Evolutionary conservation across 345 rosid species (phyloP).

Genomic region (Syzygium grande): DNA sequence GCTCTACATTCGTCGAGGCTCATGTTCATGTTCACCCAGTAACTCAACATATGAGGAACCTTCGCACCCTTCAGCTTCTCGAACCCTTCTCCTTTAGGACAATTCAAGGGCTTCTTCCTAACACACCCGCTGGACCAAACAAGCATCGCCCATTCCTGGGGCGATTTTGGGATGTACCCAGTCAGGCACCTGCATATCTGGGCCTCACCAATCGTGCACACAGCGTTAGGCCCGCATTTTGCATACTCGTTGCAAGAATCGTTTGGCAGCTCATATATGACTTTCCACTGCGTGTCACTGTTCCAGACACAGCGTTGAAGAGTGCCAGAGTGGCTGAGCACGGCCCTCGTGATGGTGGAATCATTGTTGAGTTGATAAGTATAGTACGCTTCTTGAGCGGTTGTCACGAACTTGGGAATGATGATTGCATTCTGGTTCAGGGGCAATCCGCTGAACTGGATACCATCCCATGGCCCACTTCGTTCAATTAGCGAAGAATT

Average conservation of each 20-base stretch:
- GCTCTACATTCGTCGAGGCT: conserved; percentile 25
- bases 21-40: conserved; percentile 1
- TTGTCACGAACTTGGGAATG: not conserved
- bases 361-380: not conserved
- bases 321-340: not conserved
- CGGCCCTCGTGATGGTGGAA: not conserved
- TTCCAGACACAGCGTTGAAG: not conserved
- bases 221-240: not conserved
- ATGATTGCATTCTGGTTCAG: not conserved
- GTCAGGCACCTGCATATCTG: conserved; percentile 1
- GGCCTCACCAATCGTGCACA: not conserved
- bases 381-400: not conserved
- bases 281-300: not conserved
- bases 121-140: conserved; percentile 10
- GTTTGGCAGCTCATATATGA: not conserved
- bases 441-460: not conserved
- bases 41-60: conserved; percentile 9
- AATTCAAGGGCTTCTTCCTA: not conserved
- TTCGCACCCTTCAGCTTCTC: conserved; percentile 8
- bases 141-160: not conserved
- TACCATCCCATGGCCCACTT: conserved; percentile 28
- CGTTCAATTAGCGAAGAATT: conserved; percentile 7
- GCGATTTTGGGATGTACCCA: conserved; percentile 1
- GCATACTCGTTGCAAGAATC: not conserved
- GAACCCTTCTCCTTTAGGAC: conserved; percentile 10